Evolutionary conservation across 495 filamentous ascomycete genomes (phyloP), one percentile per base, ranked within the genome.

Genomic region (Bathelium albidoporum): DNA sequence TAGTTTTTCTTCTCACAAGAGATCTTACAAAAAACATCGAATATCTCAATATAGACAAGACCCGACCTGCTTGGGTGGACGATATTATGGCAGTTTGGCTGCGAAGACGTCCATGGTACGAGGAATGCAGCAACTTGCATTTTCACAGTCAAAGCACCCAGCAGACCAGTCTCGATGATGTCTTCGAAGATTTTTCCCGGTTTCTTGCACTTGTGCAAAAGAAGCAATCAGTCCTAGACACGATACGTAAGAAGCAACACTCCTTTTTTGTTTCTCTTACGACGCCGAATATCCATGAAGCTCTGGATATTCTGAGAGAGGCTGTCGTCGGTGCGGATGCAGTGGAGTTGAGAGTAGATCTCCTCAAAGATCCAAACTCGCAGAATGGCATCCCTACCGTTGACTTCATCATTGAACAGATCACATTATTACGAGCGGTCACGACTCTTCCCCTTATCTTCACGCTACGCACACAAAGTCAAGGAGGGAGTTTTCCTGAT

Each of bases 251-350:
- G 71, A 95, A 91, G 76, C 74, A 82, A 64, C 85, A 87, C 62
- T 90, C 89, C 22, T 97, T 95, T 79, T 99, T 99, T 70, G 88
- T 97, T 55, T 92, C 91, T 29, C 76, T 97, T 60, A 96, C 94
- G 0, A 75, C 91, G 44, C 90, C 93, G 16, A 80, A 88, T 70
- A 77, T 98, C 18, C 76, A 81, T 4, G 74, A 80, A 2, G 81
- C 82, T 10, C 71, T 85, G 12, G 80, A 87, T 36, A 76, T 85
- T 58, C 77, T 97, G 58, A 82, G 83, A n/a, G 77, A 83, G 65
- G 87, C 89, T 31, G 86, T 85, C 20, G 84, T 95, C 58, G 95
- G 94, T 11, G 89, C 89, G 14, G 94, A 99, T 74, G 95, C 95
- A 18, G 88, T 97, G 9, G 94, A 99, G 75, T 71, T 97, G 61